Evolutionary conservation across 306 rosid species (phyloP).

Genomic region (Glycine tomentella): DNA sequence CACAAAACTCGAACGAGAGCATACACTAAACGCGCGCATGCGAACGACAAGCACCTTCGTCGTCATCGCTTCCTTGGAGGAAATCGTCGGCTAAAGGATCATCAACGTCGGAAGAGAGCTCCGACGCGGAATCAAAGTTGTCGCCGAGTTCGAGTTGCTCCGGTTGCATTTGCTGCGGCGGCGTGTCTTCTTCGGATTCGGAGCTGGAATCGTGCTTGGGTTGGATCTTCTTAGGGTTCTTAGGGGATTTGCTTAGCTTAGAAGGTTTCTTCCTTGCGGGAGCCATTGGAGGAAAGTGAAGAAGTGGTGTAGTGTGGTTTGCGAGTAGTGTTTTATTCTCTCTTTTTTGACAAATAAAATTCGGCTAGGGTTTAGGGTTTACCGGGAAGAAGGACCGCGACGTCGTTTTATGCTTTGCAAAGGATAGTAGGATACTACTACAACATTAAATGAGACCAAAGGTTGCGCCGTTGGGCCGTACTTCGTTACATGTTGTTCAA

Average conservation of each 20-base stretch:
- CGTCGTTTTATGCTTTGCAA: slow-evolving; percentile 21
- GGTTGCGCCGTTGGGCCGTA: neutral
- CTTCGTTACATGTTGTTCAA: too few species aligned
- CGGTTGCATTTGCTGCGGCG: slow-evolving; percentile 29
- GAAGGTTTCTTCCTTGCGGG: slow-evolving; percentile 40
- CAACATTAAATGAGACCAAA: neutral
- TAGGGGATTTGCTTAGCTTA: slow-evolving; percentile 35
- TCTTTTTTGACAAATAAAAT: neutral
- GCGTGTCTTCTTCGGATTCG: slow-evolving; percentile 57
- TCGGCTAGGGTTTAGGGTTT: slow-evolving; percentile 55
- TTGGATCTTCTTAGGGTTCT: slow-evolving; percentile 56
- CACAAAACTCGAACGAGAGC: neutral
- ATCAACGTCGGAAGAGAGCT: slow-evolving; percentile 70
- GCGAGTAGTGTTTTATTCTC: neutral
- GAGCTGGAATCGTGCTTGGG: slow-evolving; percentile 52
- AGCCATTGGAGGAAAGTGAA: slow-evolving; percentile 42
- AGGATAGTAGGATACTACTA: neutral
- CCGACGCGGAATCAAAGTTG: slow-evolving; percentile 67
- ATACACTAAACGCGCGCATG: neutral
- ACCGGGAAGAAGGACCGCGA: neutral
- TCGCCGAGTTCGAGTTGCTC: slow-evolving; percentile 39
- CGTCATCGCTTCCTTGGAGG: slow-evolving; percentile 76
- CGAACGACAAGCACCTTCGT: slow-evolving; percentile 58
- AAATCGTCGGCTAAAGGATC: slow-evolving; percentile 71
- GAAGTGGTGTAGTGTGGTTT: neutral